These are phyloP conservation scores for Xylaria sp. DNA, from an alignment of 495 filamentous ascomycete genomes.

Conservation along the genomic window DNA sequence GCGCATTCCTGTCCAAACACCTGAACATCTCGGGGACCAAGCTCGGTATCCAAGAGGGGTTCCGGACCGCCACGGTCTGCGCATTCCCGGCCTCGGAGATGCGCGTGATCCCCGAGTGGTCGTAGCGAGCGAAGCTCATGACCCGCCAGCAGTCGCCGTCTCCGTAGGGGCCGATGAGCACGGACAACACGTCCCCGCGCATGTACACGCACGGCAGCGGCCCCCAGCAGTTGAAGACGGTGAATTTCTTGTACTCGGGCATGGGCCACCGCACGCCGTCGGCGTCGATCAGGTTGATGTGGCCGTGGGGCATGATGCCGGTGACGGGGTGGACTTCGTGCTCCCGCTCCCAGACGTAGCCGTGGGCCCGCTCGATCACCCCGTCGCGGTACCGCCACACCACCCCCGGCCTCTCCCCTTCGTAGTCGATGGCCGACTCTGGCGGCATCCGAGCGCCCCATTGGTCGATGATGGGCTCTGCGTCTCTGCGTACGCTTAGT, in stretches of 20 bases:
- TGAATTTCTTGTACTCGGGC: slow-evolving; percentile 9
- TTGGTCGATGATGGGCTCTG: slow-evolving; percentile 22
- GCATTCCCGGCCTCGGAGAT: slow-evolving; percentile 7
- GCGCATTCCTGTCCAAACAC: slow-evolving; percentile 19
- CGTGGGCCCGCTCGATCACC: slow-evolving; percentile 28
- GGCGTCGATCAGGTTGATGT: slow-evolving; percentile 21
- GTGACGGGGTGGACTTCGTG: neutral
- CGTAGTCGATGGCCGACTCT: slow-evolving; percentile 19
- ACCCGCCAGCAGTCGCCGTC: slow-evolving; percentile 30
- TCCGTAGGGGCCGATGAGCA: slow-evolving; percentile 10
- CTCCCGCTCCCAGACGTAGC: slow-evolving; percentile 31
- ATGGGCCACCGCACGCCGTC: neutral
- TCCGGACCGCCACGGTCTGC: slow-evolving; percentile 31
- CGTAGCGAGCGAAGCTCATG: slow-evolving; percentile 33
- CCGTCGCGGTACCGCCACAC: slow-evolving; percentile 43
- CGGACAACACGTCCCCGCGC: slow-evolving; percentile 35
- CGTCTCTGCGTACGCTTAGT: slow-evolving; percentile 29
- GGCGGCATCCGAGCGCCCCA: slow-evolving; percentile 43
- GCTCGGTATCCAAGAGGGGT: slow-evolving; percentile 42
- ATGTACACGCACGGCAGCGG: slow-evolving; percentile 41
- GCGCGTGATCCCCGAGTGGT: slow-evolving; percentile 25
- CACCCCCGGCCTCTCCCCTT: slow-evolving; percentile 20
- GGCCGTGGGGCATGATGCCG: slow-evolving; percentile 13
- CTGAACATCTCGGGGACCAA: slow-evolving; percentile 42
- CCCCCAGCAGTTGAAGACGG: slow-evolving; percentile 45